phyloP scores from a whole-genome alignment of 345 rosid species.

The Syzygium aqueum region DNA sequence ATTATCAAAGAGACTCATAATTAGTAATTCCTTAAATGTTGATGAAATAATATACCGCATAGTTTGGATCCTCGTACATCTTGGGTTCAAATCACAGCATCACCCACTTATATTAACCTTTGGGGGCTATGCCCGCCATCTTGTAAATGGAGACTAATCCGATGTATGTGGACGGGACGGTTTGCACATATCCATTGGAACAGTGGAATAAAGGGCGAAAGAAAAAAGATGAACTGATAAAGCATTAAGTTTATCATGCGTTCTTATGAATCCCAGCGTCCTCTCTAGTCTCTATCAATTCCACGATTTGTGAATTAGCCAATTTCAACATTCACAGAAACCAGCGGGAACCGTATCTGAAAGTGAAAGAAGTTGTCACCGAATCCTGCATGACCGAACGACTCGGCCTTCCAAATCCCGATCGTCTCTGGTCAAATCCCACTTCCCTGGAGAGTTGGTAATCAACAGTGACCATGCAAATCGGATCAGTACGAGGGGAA shows the following conservation, averaged over 20 bases:
- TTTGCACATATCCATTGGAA: background rate
- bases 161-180: background rate
- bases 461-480: background rate
- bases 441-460: background rate
- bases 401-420: background rate
- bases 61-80: too few relatives aligned
- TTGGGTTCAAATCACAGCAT: too few relatives aligned
- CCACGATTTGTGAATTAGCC: background rate
- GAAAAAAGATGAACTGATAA: background rate
- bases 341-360: background rate
- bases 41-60: background rate
- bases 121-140: too few relatives aligned
- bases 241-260: fast-evolving
- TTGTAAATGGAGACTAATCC: too few relatives aligned
- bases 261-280: background rate
- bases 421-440: background rate
- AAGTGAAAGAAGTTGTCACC: background rate
- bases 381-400: background rate
- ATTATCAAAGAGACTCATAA: background rate
- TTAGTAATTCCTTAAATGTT: background rate
- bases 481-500: background rate
- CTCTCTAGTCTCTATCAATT: background rate
- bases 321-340: background rate
- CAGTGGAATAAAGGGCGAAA: background rate
- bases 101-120: background rate